phyloP scores from a whole-genome alignment of 1,284 basidiomycete genomes.

The Malassezia equina region DNA sequence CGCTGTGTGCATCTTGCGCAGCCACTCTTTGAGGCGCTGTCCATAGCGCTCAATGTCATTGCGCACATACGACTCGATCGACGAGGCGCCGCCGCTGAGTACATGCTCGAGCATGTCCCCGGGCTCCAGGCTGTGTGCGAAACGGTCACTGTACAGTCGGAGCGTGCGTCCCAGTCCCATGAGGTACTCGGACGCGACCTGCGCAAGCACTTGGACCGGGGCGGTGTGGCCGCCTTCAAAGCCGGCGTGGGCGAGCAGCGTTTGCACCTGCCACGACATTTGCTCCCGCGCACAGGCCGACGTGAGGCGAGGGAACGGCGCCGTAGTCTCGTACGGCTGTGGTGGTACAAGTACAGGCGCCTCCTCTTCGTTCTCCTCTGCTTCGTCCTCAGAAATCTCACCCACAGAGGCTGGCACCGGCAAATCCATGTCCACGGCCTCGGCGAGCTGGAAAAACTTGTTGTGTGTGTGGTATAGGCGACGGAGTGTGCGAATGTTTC shows the following conservation, averaged over 20 bases:
- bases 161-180: conserved; percentile 77
- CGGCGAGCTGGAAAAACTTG: conserved; percentile 35
- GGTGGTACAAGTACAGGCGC: background rate
- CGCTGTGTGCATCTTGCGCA: conserved; percentile 71
- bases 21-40: conserved; percentile 62
- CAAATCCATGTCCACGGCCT: conserved; percentile 35
- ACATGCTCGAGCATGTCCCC: conserved; percentile 90
- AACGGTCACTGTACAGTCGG: conserved; percentile 69
- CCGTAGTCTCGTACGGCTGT: background rate
- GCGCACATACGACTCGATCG: conserved; percentile 73
- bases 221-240: conserved; percentile 40
- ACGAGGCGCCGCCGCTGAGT: conserved; percentile 62
- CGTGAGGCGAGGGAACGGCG: conserved; percentile 13
- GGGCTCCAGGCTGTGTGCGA: conserved; percentile 63
- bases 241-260: conserved; percentile 37
- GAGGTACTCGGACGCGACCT: conserved; percentile 70
- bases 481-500: conserved; percentile 35
- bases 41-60: conserved; percentile 82
- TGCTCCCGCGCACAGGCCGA: conserved; percentile 20
- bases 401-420: conserved; percentile 38
- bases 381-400: conserved; percentile 29
- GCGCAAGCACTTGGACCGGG: conserved; percentile 69
- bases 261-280: conserved; percentile 24
- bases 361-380: conserved; percentile 6
- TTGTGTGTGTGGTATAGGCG: conserved; percentile 36